These are phyloP conservation scores for Euphorbia peplus DNA, from an alignment of 345 rosid species.

Conservation along the genomic window DNA sequence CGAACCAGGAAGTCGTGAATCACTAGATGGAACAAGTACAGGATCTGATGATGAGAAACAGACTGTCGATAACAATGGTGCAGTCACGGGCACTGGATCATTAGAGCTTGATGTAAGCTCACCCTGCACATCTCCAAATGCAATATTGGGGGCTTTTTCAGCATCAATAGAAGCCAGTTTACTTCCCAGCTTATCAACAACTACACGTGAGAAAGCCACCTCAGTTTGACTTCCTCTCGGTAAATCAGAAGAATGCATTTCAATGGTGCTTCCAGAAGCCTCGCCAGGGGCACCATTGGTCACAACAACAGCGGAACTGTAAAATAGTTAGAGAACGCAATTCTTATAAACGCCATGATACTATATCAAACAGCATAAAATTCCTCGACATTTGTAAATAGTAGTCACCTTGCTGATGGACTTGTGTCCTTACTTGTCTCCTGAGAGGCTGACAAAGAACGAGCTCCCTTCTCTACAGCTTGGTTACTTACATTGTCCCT, in stretches of 20 bases:
- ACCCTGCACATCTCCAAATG: slow-evolving; percentile 35
- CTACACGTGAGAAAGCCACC: slow-evolving; percentile 35
- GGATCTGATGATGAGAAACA: slow-evolving; percentile 63
- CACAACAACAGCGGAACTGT: slow-evolving; percentile 43
- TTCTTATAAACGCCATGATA: slow-evolving; percentile 7
- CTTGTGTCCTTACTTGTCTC: slow-evolving; percentile 49
- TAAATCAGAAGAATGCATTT: slow-evolving; percentile 17
- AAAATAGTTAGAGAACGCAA: slow-evolving; percentile 14
- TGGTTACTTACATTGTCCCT: slow-evolving; percentile 53
- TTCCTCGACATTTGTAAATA: not conserved
- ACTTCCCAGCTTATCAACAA: slow-evolving; percentile 31
- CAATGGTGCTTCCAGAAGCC: slow-evolving; percentile 33
- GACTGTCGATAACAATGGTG: slow-evolving; percentile 53
- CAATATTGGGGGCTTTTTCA: slow-evolving; percentile 33
- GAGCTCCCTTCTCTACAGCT: slow-evolving; percentile 47
- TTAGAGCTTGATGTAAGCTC: slow-evolving; percentile 37
- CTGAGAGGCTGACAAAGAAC: slow-evolving; percentile 39
- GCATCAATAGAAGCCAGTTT: slow-evolving; percentile 33
- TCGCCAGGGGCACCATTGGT: slow-evolving; percentile 47
- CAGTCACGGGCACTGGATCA: slow-evolving; percentile 30
- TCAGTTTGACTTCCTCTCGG: slow-evolving; percentile 37
- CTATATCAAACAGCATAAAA: slow-evolving; percentile 11
- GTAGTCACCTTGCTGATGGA: slow-evolving; percentile 45
- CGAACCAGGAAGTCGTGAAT: slow-evolving; percentile 30
- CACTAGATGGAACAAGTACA: slow-evolving; percentile 51